Percentiles rank a stretch among this genome's conserved stretches.
Evolutionary conservation across 352 stramenopile genomes (phyloP).

Genomic region (Pythium monospermum): DNA sequence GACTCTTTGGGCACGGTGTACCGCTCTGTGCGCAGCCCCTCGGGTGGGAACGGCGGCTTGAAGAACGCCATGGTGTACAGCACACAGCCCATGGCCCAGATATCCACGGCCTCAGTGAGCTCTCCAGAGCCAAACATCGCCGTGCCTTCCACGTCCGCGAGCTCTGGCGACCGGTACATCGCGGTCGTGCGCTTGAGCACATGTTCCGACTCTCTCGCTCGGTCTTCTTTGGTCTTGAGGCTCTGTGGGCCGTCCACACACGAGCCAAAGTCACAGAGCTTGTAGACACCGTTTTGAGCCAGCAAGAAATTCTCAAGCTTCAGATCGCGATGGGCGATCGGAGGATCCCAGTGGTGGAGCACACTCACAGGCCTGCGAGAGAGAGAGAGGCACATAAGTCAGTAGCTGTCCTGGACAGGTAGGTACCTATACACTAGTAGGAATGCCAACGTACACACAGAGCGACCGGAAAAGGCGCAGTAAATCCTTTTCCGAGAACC

Average conservation of each 20-base stretch:
- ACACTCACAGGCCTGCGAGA: constrained; percentile 50
- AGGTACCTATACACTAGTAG: too few relatives aligned
- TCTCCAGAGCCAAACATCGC: constrained; percentile 90
- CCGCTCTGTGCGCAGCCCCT: constrained; percentile 91
- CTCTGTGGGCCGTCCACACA: constrained; percentile 75
- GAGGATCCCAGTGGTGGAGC: constrained; percentile 73
- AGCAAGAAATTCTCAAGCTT: constrained; percentile 98
- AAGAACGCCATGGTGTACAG: constrained; percentile 96
- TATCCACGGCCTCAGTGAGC: constrained; percentile 90
- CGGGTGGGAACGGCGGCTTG: constrained; percentile 94
- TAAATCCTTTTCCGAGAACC: constrained; percentile 58
- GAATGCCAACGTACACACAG: constrained; percentile 48
- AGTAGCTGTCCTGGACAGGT: too few relatives aligned
- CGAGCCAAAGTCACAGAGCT: constrained; percentile 95
- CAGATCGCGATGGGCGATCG: constrained; percentile 95
- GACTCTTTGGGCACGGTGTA: constrained; percentile 92
- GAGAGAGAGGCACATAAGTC: too few relatives aligned
- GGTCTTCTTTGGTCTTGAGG: constrained; percentile 81
- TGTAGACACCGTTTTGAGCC: constrained; percentile 86
- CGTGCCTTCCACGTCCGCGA: constrained; percentile 92
- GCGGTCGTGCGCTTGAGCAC: constrained; percentile 96
- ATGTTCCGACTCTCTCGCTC: constrained; percentile 88
- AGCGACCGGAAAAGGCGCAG: constrained; percentile 56
- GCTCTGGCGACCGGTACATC: constrained; percentile 97
- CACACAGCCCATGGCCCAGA: constrained; percentile 94